Base-by-base conservation (phyloP, 2,329 filamentous ascomycete species). In the Claviceps capensis region DNA sequence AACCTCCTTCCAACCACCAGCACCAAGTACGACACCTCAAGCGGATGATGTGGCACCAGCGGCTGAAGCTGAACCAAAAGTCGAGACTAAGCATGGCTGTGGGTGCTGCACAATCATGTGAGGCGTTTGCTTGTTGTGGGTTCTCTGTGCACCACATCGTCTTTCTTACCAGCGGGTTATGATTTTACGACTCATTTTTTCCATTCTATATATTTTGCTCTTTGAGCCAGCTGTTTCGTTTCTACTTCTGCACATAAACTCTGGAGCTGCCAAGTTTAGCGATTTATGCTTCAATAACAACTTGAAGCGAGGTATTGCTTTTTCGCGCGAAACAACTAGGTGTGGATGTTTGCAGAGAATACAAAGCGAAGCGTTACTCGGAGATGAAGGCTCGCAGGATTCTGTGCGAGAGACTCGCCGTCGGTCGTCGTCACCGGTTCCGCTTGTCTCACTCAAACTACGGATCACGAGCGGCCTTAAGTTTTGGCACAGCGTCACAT, bases 21-120 rank as follows among this genome's bases (percentile, higher is more conserved):
- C 44, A 46, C 16, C 45, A 19, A 8, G 11, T 19, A 16, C 45
- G 9, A 9, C 56, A 48, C 54, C 63, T 13, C 55, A 60, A 30
- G 56, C 60, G 26, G 56, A 51, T 19, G 26, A 23, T 9, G 41
- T 26, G 5, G 23, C 52, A 26, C 50, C 47, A 30, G 42, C 47
- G 30, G 43, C 45, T 34, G 57, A 52, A 17, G 17, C 57, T n/a
- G 56, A 60, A 40, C 40, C 42, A 37, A 55, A 62, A 13, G 62
- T 67, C 16, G 61, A 63, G 37, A 63, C 69, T 59, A 67, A 65
- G 48, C 65, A 62, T 4, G 70, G 70, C n/a, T 76, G 74, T 57
- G 72, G 71, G 47, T 77, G 74, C 65, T 77, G 74, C 57, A 63
- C 73, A 48, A 66, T 77, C 55, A 77, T 77, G 74, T 77, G 63